Conservation (phyloP, 805 yeast species). For the Ascoidea asiatica region DNA sequence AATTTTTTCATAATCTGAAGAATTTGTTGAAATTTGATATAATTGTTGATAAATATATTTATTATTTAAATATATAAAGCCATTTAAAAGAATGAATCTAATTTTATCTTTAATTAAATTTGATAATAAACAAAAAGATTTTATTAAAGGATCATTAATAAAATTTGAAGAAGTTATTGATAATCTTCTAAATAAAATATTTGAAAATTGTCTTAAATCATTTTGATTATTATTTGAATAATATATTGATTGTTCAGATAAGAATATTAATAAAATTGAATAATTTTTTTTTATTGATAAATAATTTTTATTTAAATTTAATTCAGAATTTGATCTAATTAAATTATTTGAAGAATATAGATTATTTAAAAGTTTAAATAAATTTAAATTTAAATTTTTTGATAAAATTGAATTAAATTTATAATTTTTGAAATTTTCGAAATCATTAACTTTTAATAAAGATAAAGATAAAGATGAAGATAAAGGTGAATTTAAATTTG, state of each 20-base stretch:
- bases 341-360: slow-evolving; percentile 71
- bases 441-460: too few relatives aligned
- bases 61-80: slow-evolving; percentile 50
- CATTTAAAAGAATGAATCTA: slow-evolving; percentile 55
- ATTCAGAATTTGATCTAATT: slow-evolving; percentile 69
- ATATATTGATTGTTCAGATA: slow-evolving; percentile 79
- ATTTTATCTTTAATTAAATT: slow-evolving; percentile 47
- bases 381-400: slow-evolving; percentile 40
- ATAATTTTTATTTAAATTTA: slow-evolving; percentile 64
- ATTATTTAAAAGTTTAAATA: slow-evolving; percentile 45
- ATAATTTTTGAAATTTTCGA: too few relatives aligned
- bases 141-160: slow-evolving; percentile 50
- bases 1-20: too few relatives aligned
- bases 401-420: slow-evolving; percentile 32
- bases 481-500: too few relatives aligned
- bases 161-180: slow-evolving; percentile 69
- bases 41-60: too few relatives aligned
- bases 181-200: slow-evolving; percentile 80
- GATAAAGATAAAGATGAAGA: too few relatives aligned
- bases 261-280: slow-evolving; percentile 46
- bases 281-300: slow-evolving; percentile 53
- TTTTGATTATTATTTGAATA: slow-evolving; percentile 44
- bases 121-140: slow-evolving; percentile 62
- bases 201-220: slow-evolving; percentile 58
- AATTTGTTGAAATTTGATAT: too few relatives aligned